Evolutionary conservation across 2,329 filamentous ascomycete species (phyloP), one percentile per base, ranked within the genome.

Genomic region (Beauveria brongniartii): DNA sequence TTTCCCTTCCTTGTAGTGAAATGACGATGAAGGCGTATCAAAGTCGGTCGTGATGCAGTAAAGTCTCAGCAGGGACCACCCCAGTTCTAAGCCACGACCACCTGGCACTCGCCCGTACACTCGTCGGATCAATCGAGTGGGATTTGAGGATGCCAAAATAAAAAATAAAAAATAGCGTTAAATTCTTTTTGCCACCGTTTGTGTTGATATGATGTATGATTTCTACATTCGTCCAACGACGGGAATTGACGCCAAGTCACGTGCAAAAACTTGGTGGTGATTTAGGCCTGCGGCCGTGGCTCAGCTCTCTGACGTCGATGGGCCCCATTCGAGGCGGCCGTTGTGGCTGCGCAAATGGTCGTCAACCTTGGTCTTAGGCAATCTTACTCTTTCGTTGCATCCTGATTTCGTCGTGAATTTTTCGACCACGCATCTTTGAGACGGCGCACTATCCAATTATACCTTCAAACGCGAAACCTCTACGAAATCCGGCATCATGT

Each of bases 401-500:
- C 37, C 37, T 44, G n/a, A 5, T 28, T 37, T 34, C 14, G n/a
- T 37, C 40, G n/a, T 30, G 41, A 37, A 16, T 47, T 52, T 3
- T 16, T 54, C 40, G 14, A 47, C 57, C 12, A 26, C 47, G 7
- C 18, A 44, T 34, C 47, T 20, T 20, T 24, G n/a, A 24, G 7
- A 30, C 37, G 20, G 6, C 16, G 44, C 8, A 24, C 24, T 41
- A 41, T 24, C 12, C 20, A 8, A 9, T 47, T 37, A 37, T 16
- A 37, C 16, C 34, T 6, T 34, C 10, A 40, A 54, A 26, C 43
- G 14, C 43, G 10, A 5, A 54, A 54, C 7, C n/a, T 60, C 24
- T 43, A 44, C 48, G 26, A 41, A 43, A 62, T 62, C 68, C 69
- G 68, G 68, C 70, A 71, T 72, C 64, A 89, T 89, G 86, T 88